Evolutionary conservation across 1,284 basidiomycete genomes (phyloP), one percentile per base, ranked within the genome.

Genomic region (Fistulina hepatica): DNA sequence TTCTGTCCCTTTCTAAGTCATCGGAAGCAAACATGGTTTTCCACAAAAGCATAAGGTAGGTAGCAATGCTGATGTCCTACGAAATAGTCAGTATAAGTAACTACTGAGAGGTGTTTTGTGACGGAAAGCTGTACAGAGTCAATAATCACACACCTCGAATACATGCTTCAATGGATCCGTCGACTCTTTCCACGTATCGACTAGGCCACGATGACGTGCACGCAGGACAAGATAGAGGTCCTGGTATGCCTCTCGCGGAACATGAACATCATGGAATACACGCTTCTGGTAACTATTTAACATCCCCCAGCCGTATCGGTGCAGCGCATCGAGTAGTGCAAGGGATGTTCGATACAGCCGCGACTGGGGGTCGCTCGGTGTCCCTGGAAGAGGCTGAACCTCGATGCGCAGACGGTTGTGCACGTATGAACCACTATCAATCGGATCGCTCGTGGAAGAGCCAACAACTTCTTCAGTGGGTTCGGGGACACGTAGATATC

Each of bases 31-130:
- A 92, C 26, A 75, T 78, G 33, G 73, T 65, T 48, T 79, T 83
- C 93, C 93, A 97, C 3, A 97, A 62, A 0, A 93, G 66, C 58
- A 97, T 91, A 30, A 97, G 64, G 57, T 84, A 97, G 1, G 91
- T 90, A 3, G 90, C 92, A 33, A 94, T 90, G 1, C 85, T 86
- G 32, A 94, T 81, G 55, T 95, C 91, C 76, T 81, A 34, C 9
- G 12, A 6, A 9, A n/a, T 25, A n/a, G 31, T 45, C 27, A 47
- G 39, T 23, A 17, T 13, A 27, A 33, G 8, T 16, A 9, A 31
- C 44, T 19, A 17, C 15, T 27, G 26, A 20, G 33, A 30, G 13
- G n/a, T 33, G 10, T 16, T 25, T 8, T 25, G 21, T 25, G 20
- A 44, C 6, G 36, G 22, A 19, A n/a, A n/a, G 7, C 27, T 6